These are phyloP conservation scores for Zea mays DNA, from an alignment of 176 grass and related monocot genomes.

Conservation along the genomic window Zm-B73-REFERENCE-NAM-5.0 NC_050103.1:168865501-168866000, in stretches of 20 bases:
- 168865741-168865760: constrained; percentile 41
- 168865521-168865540: constrained; percentile 28
- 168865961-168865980: constrained; percentile 64
- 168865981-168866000: constrained; percentile 88
- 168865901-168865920: constrained; percentile 28
- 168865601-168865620: constrained; percentile 46
- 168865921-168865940: constrained; percentile 78
- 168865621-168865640: constrained; percentile 53
- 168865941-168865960: constrained; percentile 52
- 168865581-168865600: constrained; percentile 42
- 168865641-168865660: constrained; percentile 44
- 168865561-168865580: not conserved
- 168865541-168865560: constrained; percentile 13
- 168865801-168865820: constrained; percentile 4
- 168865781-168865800: constrained; percentile 21
- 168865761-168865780: constrained; percentile 46
- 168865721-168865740: constrained; percentile 58
- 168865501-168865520: constrained; percentile 27
- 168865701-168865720: constrained; percentile 54
- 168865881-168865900: constrained; percentile 43
- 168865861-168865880: constrained; percentile 36
- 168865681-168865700: constrained; percentile 73
- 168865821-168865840: constrained; percentile 22
- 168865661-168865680: constrained; percentile 49
- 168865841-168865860: not conserved